Evolutionary conservation across 768 basidiomycete genomes (phyloP), one percentile per base, ranked within the genome.

Genomic region (Mycena galericulata): DNA sequence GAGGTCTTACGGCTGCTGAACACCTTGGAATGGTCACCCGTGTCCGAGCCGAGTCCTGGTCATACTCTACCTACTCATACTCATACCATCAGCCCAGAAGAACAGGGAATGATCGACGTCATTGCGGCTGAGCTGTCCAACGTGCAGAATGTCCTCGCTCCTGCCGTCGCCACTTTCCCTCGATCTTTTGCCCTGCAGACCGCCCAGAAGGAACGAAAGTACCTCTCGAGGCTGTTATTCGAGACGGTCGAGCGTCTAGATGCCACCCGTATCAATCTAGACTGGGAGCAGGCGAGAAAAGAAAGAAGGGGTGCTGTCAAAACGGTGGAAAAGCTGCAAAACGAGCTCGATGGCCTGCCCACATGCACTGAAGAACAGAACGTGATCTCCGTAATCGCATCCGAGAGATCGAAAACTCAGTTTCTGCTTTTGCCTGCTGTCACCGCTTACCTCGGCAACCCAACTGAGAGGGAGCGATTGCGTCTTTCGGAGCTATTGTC

Each of bases 111-210:
- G 32, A 46, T 68, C 34, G 43, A 32, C 4, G 17, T 46, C 34
- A 65, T 69, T 18, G 58, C 50, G 4, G 32, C 51, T n/a, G 68
- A 69, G 45, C n/a, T 47, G 15, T 15, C 43, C 15, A 68, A 64
- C 27, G 50, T 68, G 14, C 56, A 54, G 30, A 53, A 53, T 20
- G 56, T 59, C 2, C 56, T 68, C 14, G 62, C 56, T 11, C 67
- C 67, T 43, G 67, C 67, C 26, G 62, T 68, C 30, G 62, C 50
- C 12, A 68, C 61, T 17, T 68, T 68, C 51, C 67, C 62, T 30
- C 67, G 67, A 51, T 57, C 67, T 11, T 12, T 12, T 32, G 47
- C 50, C 12, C 55, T 46, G 24, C 56, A 20, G 32, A 36, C 3
- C 55, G 49, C 41, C 38, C 54, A 57, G 24, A 50, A 51, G 50